These are phyloP conservation scores for Geosmithia morbida DNA, from an alignment of 2,329 filamentous ascomycete species.

Conservation along the genomic window DNA sequence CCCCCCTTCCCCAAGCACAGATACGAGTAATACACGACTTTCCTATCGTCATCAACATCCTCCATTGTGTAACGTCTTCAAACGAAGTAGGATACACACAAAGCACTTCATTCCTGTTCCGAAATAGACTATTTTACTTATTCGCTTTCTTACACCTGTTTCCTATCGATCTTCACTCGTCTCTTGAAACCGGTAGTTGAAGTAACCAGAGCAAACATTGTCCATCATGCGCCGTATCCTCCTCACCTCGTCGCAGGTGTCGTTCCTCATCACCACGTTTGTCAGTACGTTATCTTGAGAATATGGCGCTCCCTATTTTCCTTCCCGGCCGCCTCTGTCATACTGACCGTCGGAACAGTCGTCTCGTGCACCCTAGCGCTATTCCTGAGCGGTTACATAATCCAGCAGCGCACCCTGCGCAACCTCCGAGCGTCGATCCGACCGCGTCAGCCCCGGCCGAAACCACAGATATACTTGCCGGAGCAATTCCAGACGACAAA, in stretches of 20 bases:
- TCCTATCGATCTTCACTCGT: neutral
- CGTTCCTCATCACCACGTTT: conserved; percentile 46
- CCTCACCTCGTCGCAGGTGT: conserved; percentile 57
- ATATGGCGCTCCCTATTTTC: conserved; percentile 2
- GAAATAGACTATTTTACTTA: neutral
- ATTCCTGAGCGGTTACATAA: conserved; percentile 74
- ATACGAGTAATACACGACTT: neutral
- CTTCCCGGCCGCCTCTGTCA: too few species aligned
- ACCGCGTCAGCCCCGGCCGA: conserved; percentile 23
- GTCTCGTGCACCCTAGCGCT: conserved; percentile 66
- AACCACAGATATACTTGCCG: conserved; percentile 32
- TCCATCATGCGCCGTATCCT: conserved; percentile 29
- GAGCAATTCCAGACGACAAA: conserved; percentile 33
- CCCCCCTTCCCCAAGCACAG: conserved; percentile 8
- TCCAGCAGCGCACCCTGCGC: conserved; percentile 75
- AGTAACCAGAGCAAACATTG: neutral
- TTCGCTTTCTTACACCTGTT: too few species aligned
- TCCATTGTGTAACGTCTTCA: neutral
- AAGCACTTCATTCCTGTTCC: neutral
- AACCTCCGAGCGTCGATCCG: conserved; percentile 63
- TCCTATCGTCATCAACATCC: neutral
- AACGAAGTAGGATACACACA: neutral
- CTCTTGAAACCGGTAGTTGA: neutral
- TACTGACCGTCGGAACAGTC: conserved; percentile 28
- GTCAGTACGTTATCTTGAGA: conserved; percentile 38